Percentiles rank a stretch among this genome's conserved stretches.
Evolutionary conservation across 208 protist genomes (phyloP).

Genomic region (Angomonas ambiguus): DNA sequence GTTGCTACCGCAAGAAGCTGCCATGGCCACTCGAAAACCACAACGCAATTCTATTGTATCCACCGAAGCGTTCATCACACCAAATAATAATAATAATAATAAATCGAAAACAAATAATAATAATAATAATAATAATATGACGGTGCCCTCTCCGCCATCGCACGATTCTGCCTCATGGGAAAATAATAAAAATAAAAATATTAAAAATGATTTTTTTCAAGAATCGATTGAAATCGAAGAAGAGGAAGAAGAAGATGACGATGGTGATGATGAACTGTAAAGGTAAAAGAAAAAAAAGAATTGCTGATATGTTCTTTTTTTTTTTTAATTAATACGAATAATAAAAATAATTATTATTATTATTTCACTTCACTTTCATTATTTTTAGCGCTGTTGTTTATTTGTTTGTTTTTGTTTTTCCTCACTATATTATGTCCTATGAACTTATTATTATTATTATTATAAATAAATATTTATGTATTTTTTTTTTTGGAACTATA

Average conservation of each 20-base stretch:
- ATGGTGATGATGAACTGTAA: background rate
- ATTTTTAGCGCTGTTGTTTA: too few species aligned
- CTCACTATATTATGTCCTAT: background rate
- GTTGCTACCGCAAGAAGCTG: background rate
- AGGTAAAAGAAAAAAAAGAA: background rate
- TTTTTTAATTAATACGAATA: background rate
- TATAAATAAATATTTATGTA: conserved; percentile 12
- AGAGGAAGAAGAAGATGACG: background rate
- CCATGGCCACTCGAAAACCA: background rate
- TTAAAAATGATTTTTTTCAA: too few species aligned
- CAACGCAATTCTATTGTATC: background rate
- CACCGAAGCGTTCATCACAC: background rate
- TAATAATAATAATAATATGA: background rate
- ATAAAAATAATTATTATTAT: conserved; percentile 11
- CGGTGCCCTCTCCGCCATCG: background rate
- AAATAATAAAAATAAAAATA: background rate
- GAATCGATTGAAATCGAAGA: background rate
- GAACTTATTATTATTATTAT: conserved; percentile 1
- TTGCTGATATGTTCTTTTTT: background rate
- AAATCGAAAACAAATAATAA: background rate
- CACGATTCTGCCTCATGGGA: background rate
- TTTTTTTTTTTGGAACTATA: background rate
- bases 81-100: background rate
- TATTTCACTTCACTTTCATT: conserved; percentile 7
- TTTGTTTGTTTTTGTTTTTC: conserved; percentile 8